Conservation (phyloP, 169 alveolate species). For the Plasmodium billcollinsi region DNA sequence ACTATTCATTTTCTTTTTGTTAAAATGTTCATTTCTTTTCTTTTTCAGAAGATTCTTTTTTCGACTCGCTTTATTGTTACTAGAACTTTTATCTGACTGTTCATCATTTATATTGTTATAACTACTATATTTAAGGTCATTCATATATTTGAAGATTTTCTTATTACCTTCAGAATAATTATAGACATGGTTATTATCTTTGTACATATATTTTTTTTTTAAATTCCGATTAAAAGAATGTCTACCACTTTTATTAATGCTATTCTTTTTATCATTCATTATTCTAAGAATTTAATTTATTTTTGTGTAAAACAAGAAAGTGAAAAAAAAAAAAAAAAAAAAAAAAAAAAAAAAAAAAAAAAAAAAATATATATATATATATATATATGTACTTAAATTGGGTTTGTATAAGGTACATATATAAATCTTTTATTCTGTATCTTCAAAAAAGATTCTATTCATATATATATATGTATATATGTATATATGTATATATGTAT, state of each 20-base stretch:
- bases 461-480: too few relatives aligned
- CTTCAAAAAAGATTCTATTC: too few relatives aligned
- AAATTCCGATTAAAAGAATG: constrained; percentile 11
- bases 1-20: constrained; percentile 1
- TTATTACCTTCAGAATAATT: constrained; percentile 12
- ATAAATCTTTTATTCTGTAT: too few relatives aligned
- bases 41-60: too few relatives aligned
- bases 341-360: too few relatives aligned
- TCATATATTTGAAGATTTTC: constrained; percentile 49
- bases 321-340: too few relatives aligned
- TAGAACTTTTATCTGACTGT: constrained; percentile 27
- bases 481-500: too few relatives aligned
- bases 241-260: constrained; percentile 21
- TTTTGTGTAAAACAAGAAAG: background rate
- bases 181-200: constrained; percentile 15
- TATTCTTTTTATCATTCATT: constrained; percentile 51
- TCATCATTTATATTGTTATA: constrained; percentile 19
- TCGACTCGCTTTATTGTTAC: constrained; percentile 15
- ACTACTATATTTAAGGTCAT: constrained; percentile 26
- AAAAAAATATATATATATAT: too few relatives aligned
- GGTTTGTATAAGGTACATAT: too few relatives aligned
- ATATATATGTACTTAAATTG: too few relatives aligned
- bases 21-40: background rate
- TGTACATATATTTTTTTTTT: constrained; percentile 18
- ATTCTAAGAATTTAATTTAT: background rate